Percentiles rank a stretch among this genome's conserved stretches.
Conservation (phyloP, 2,329 filamentous ascomycete species). For the Trichoderma sp. region DNA sequence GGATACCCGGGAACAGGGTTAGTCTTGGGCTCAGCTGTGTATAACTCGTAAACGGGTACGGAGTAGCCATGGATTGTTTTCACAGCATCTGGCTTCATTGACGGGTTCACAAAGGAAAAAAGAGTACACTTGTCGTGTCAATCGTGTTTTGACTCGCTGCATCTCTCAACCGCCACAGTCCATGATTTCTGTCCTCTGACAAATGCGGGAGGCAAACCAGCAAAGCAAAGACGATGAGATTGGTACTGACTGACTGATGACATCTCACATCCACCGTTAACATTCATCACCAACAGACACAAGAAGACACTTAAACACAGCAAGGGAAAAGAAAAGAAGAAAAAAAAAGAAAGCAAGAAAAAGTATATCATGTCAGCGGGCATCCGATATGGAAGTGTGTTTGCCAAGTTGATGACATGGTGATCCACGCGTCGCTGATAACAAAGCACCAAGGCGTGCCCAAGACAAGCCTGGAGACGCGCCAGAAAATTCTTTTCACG, state of each 20-base stretch:
- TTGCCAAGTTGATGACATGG: conserved; percentile 6
- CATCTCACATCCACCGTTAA: background rate
- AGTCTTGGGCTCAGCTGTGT: background rate
- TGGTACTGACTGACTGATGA: background rate
- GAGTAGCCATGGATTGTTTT: background rate
- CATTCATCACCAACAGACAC: background rate
- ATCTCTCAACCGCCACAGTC: background rate
- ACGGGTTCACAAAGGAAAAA: conserved; percentile 10
- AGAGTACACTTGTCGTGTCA: conserved; percentile 6
- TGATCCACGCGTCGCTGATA: conserved; percentile 13
- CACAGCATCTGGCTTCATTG: background rate
- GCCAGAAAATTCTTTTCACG: conserved; percentile 5
- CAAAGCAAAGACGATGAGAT: background rate
- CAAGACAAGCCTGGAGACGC: conserved; percentile 2
- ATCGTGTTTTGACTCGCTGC: background rate
- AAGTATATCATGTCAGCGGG: background rate
- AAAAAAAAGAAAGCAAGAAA: background rate
- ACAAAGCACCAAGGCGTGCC: conserved; percentile 8
- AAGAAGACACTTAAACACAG: background rate
- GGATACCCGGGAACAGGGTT: background rate
- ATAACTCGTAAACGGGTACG: background rate
- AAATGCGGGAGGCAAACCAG: background rate
- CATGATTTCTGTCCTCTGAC: background rate
- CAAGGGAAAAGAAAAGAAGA: background rate
- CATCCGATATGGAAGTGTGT: background rate